Evolutionary conservation across 768 basidiomycete genomes (phyloP).

Genomic region (Phaeotremella fagi): DNA sequence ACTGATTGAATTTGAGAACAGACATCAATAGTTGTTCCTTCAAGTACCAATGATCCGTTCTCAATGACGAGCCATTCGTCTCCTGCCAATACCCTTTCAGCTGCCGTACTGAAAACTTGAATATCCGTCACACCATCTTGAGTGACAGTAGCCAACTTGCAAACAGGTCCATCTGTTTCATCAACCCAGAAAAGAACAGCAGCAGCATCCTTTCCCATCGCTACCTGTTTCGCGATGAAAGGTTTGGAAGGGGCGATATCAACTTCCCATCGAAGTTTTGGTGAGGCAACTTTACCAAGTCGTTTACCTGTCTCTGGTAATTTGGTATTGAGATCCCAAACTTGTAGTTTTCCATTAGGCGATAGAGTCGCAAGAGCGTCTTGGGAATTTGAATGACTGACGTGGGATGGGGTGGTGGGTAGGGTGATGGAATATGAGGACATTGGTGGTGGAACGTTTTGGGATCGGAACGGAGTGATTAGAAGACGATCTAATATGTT

Average conservation of each 20-base stretch:
- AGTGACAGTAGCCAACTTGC: slow-evolving; percentile 2
- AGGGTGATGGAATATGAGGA: slow-evolving; percentile 57
- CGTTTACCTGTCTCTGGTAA: slow-evolving; percentile 46
- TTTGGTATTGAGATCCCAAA: slow-evolving; percentile 67
- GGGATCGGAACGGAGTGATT: slow-evolving; percentile 85
- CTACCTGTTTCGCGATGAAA: slow-evolving; percentile 26
- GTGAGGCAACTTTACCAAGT: slow-evolving; percentile 43
- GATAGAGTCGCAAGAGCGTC: slow-evolving; percentile 67
- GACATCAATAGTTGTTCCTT: slow-evolving; percentile 5
- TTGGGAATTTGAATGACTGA: slow-evolving; percentile 57
- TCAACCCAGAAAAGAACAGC: slow-evolving; percentile 18
- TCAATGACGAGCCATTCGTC: too few relatives aligned
- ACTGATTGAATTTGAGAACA: slow-evolving; percentile 25
- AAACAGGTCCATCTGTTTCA: slow-evolving; percentile 1
- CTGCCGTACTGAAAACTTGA: neutral
- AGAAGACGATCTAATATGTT: slow-evolving; percentile 61
- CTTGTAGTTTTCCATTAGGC: slow-evolving; percentile 62
- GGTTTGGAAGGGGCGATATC: slow-evolving; percentile 2
- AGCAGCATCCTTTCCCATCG: slow-evolving; percentile 21
- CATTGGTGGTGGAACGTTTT: slow-evolving; percentile 99
- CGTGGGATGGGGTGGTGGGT: slow-evolving; percentile 58
- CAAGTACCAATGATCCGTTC: too few relatives aligned
- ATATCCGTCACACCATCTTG: neutral
- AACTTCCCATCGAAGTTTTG: slow-evolving; percentile 25
- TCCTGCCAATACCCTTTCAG: slow-evolving; percentile 15